These are phyloP conservation scores for Chalciporus pseudorubinellus DNA, from an alignment of 768 basidiomycete species.

Conservation along the genomic window DNA sequence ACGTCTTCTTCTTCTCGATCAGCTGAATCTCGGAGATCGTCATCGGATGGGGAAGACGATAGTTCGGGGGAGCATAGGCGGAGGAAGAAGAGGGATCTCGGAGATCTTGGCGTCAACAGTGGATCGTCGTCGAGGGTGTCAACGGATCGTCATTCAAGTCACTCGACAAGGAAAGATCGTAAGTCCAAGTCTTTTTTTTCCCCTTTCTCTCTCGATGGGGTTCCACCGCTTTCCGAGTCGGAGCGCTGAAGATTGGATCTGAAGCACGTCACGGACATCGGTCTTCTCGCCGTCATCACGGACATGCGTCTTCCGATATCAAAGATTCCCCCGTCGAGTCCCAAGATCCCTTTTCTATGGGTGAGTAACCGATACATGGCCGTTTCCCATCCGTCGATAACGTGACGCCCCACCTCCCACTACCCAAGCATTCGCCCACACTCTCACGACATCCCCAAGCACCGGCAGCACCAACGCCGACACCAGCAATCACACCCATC, in stretches of 20 bases:
- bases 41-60: conserved; percentile 3
- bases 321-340: background rate
- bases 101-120: background rate
- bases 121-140: background rate
- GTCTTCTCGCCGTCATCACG: conserved; percentile 11
- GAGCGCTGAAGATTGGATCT: too few relatives aligned
- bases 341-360: conserved; percentile 23
- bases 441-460: background rate
- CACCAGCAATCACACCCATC: background rate
- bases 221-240: too few relatives aligned
- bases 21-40: conserved; percentile 1
- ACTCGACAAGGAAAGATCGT: conserved; percentile 16
- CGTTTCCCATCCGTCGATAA: background rate
- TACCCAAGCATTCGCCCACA: conserved; percentile 19
- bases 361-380: conserved; percentile 4
- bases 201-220: background rate
- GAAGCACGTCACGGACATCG: background rate
- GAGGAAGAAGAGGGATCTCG: conserved; percentile 16
- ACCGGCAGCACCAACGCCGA: background rate
- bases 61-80: conserved; percentile 12
- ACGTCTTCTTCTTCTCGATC: conserved; percentile 16
- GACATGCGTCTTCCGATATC: conserved; percentile 1
- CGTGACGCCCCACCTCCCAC: too few relatives aligned
- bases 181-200: background rate
- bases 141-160: background rate